Evolutionary conservation across 2,329 filamentous ascomycete species (phyloP), one percentile per base, ranked within the genome.

Genomic region (Ceratocystis colombiana): DNA sequence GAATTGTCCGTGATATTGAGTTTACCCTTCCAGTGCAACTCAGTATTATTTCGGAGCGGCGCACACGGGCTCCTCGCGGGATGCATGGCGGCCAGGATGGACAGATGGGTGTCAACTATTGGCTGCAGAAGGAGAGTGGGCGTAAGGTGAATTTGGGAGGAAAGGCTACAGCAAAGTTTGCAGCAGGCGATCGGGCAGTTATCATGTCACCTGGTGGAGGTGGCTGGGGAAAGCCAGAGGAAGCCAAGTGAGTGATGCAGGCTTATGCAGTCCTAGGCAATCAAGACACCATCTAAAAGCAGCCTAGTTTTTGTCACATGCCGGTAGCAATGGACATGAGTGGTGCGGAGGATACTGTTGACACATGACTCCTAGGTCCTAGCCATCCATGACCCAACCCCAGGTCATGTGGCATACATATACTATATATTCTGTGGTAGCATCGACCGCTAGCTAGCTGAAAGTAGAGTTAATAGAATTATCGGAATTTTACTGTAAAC

Each of bases 31-130:
- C 88, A 0, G 83, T 93, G 2, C 86, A 90, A 72, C 87, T 89
- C 7, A 88, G 84, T 1, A 93, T 94, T 59, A 77, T 94, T 7
- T 88, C 84, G 48, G 89, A 94, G 75, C 75, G 89, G 12, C 78
- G 89, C n/a, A 88, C 92, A 0, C 89, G 89, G 71, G 83, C 83
- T 59, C 89, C 77, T 0, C 76, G 76, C 20, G 92, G 93, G 0
- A 80, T 96, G 68, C 86, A 85, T 25, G 93, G 93, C 0, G 93
- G 93, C 2, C 87, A 86, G 66, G 88, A 93, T 68, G 93, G 85
- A 0, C 77, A 84, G 70, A 87, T 88, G 63, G 93, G 93, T 0
- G 77, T 92, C 68, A 97, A 97, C 71, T 78, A 95, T 59, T 97
- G 93, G 93, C 86, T 95, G 41, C 80, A 89, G 6, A 87, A 83